phyloP scores from a whole-genome alignment of 1,284 basidiomycete species.

The Papiliotrema fonsecae region DNA sequence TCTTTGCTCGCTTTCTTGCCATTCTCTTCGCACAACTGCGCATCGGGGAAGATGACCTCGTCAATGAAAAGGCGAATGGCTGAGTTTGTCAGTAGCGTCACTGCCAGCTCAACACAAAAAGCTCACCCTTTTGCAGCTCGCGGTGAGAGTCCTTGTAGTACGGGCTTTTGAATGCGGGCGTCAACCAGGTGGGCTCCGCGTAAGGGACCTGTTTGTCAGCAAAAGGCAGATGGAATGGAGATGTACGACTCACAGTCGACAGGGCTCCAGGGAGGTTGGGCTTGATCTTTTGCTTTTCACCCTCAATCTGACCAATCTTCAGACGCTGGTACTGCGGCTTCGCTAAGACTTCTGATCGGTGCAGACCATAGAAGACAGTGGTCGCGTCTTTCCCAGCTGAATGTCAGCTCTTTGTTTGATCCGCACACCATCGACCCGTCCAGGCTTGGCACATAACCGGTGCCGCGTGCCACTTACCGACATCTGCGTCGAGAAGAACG shows the following conservation, averaged over 20 bases:
- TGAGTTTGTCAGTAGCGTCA: no score
- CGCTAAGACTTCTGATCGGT: slow-evolving; percentile 70
- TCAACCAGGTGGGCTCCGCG: slow-evolving; percentile 78
- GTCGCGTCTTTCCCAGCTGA: slow-evolving; percentile 76
- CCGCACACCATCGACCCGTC: not conserved
- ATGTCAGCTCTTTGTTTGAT: not conserved
- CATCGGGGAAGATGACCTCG: slow-evolving; percentile 52
- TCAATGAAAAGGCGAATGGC: slow-evolving; percentile 57
- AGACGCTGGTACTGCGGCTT: slow-evolving; percentile 67
- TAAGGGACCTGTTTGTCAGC: slow-evolving; percentile 60
- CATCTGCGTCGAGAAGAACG: slow-evolving; percentile 66
- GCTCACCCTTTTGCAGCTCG: slow-evolving; percentile 43
- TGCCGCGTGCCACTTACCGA: slow-evolving; percentile 54
- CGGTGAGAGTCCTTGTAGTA: slow-evolving; percentile 68
- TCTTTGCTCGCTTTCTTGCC: slow-evolving; percentile 58
- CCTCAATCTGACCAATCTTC: slow-evolving; percentile 64
- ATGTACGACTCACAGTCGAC: slow-evolving; percentile 37
- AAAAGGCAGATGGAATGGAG: not conserved
- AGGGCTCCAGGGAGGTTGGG: slow-evolving; percentile 56
- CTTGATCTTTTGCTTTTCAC: slow-evolving; percentile 58
- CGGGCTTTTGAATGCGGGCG: slow-evolving; percentile 69
- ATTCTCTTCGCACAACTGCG: slow-evolving; percentile 64
- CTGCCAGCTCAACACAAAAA: not conserved
- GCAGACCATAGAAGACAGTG: slow-evolving; percentile 76
- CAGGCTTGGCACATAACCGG: not conserved